phyloP scores from a whole-genome alignment of 2,329 filamentous ascomycete species.

The Pseudocercospora ulei region DNA sequence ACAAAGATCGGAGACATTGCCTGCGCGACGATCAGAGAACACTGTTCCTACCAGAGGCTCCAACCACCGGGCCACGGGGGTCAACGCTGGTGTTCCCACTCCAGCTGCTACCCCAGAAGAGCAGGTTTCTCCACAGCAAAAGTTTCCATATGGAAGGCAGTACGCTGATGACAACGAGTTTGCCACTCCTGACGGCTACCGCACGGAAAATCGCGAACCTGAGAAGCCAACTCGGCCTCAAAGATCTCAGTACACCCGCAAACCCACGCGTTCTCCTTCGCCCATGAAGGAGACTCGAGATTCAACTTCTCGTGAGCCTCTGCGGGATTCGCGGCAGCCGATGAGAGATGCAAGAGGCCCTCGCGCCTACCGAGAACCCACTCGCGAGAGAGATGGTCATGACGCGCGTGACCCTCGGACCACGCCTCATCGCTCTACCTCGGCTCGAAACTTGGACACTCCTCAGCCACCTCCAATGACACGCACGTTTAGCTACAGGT shows the following conservation, averaged over 20 bases:
- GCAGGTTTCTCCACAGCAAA: conserved; percentile 15
- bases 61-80: conserved; percentile 25
- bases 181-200: conserved; percentile 29
- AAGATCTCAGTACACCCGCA: conserved; percentile 13
- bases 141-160: conserved; percentile 25
- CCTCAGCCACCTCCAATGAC: conserved; percentile 20
- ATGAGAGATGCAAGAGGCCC: no score
- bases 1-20: conserved; percentile 41
- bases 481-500: conserved; percentile 28
- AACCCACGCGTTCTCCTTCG: conserved; percentile 27
- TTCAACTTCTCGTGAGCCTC: not conserved
- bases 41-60: conserved; percentile 22
- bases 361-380: conserved; percentile 7
- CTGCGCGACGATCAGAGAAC: conserved; percentile 19
- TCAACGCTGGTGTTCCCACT: conserved; percentile 24
- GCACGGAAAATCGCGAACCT: conserved; percentile 25
- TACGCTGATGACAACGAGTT: conserved; percentile 32
- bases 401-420: conserved; percentile 13
- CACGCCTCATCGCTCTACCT: conserved; percentile 17
- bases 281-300: conserved; percentile 23
- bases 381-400: conserved; percentile 11
- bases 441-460: conserved; percentile 23
- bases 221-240: conserved; percentile 9
- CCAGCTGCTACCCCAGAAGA: conserved; percentile 28
- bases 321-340: conserved; percentile 1